These are phyloP conservation scores for Trichophyton benhamiae DNA, from an alignment of 2,329 filamentous ascomycete species.

Conservation along the genomic window DNA sequence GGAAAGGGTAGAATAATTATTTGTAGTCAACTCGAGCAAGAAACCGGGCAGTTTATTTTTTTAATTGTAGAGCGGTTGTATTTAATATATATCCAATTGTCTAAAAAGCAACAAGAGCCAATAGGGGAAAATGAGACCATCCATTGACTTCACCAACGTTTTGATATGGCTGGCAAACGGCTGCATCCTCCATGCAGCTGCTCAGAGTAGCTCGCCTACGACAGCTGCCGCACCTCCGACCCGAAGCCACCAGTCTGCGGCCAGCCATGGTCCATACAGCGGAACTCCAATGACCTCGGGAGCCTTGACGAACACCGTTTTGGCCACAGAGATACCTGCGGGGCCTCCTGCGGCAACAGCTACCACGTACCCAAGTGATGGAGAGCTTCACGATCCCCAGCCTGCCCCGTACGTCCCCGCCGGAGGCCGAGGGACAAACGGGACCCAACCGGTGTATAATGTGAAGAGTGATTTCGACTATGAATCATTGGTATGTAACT, in stretches of 20 bases:
- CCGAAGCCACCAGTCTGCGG: neutral
- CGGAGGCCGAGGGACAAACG: slow-evolving; percentile 66
- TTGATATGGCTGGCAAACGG: neutral
- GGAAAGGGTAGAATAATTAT: neutral
- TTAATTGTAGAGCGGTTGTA: neutral
- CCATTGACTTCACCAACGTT: no score
- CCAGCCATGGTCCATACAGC: slow-evolving; percentile 44
- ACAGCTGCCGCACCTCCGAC: slow-evolving; percentile 10
- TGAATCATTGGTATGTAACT: slow-evolving; percentile 47
- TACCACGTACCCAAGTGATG: slow-evolving; percentile 60
- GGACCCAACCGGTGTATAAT: slow-evolving; percentile 61
- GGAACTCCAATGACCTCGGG: slow-evolving; percentile 59
- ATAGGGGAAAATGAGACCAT: neutral
- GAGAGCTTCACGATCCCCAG: slow-evolving; percentile 52
- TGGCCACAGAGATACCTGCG: slow-evolving; percentile 47
- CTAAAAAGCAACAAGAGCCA: neutral
- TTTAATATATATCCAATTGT: neutral
- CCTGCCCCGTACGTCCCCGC: slow-evolving; percentile 61
- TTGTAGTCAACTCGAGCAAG: neutral
- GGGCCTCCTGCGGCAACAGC: slow-evolving; percentile 49
- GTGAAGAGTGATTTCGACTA: slow-evolving; percentile 75
- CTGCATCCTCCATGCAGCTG: neutral
- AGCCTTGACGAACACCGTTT: slow-evolving; percentile 45
- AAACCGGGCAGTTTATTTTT: neutral
- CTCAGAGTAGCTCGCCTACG: neutral